phyloP scores from a whole-genome alignment of 2,329 filamentous ascomycete species.

The Fusarium foetens region DNA sequence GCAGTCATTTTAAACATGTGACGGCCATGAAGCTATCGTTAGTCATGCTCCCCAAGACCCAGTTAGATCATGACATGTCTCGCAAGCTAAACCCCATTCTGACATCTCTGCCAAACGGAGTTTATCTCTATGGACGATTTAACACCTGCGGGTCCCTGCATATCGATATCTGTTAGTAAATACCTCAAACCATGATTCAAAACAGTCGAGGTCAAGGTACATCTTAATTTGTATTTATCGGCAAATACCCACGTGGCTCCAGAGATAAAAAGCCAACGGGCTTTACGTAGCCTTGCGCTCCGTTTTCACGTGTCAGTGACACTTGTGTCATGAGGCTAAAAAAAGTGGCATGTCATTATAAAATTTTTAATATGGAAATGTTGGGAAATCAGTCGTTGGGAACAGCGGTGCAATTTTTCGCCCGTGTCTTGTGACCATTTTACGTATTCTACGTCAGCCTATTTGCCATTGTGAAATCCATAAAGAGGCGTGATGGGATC shows the following conservation, averaged over 20 bases:
- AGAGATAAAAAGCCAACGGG: background rate
- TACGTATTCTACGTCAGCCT: background rate
- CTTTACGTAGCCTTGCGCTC: background rate
- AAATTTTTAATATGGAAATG: background rate
- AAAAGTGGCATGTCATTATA: background rate
- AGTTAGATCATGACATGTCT: background rate
- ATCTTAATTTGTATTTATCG: background rate
- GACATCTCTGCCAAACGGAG: background rate
- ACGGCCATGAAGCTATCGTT: background rate
- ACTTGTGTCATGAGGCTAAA: background rate
- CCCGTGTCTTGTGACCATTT: background rate
- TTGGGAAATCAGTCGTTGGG: background rate
- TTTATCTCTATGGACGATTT: background rate
- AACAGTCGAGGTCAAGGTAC: background rate
- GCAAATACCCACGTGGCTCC: background rate
- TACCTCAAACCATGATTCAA: rapidly evolving
- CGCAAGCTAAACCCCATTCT: background rate
- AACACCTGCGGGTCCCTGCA: background rate
- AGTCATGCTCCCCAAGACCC: background rate
- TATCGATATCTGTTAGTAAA: background rate
- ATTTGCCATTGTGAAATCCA: background rate
- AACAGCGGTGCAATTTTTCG: background rate
- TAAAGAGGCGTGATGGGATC: background rate
- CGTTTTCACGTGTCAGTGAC: background rate
- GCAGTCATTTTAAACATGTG: background rate